phyloP scores from a whole-genome alignment of 306 rosid genomes.

The Oxytropis ochrocephala region DNA sequence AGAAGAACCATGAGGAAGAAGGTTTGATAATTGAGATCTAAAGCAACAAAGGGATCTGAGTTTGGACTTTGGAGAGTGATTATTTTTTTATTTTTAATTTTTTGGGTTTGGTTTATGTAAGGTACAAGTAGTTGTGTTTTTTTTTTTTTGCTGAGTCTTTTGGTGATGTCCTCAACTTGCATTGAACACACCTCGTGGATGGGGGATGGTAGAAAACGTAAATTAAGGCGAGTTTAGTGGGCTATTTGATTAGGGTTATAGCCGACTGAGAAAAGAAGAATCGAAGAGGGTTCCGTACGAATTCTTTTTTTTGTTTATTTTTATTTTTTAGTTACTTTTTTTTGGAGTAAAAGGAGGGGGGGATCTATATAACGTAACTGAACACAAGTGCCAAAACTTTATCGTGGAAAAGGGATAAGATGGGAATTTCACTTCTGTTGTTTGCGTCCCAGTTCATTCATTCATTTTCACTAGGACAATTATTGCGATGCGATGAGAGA shows the following conservation, averaged over 20 bases:
- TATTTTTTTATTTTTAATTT: neutral
- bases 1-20: neutral
- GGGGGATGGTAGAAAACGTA: conserved; percentile 6
- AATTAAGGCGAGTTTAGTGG: neutral
- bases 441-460: neutral
- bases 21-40: conserved; percentile 5
- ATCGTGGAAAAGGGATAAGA: neutral
- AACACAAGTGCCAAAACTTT: neutral
- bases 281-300: conserved; percentile 14
- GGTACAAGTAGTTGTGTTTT: neutral
- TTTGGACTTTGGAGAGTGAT: neutral
- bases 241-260: neutral
- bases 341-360: neutral
- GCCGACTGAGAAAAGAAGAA: conserved; percentile 26
- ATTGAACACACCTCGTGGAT: neutral
- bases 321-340: neutral
- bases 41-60: neutral
- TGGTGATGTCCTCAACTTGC: neutral
- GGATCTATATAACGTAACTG: neutral
- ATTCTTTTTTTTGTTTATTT: neutral
- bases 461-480: too few relatives aligned
- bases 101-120: neutral
- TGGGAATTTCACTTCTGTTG: conserved; percentile 10
- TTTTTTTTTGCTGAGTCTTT: neutral
- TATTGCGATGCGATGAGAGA: too few relatives aligned